Base-by-base conservation (phyloP, 352 stramenopile species). In the Globisporangium apiculatum region DNA sequence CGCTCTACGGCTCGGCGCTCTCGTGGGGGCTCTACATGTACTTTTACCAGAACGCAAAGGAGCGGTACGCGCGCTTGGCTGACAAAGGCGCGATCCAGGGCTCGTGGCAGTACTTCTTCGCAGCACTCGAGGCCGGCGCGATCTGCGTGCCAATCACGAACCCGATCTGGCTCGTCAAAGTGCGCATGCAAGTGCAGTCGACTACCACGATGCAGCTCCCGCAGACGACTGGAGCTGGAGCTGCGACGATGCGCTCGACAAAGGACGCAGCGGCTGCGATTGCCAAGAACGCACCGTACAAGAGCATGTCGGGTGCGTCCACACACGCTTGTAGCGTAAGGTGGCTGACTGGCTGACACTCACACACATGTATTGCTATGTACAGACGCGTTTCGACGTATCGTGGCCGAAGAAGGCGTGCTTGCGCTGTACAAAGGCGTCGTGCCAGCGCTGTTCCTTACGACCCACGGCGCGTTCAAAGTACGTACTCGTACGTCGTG, bases 11-110 rank as follows among this genome's bases (percentile, higher is more conserved):
- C 18, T 97, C 93, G 36, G 90, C 94, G 14, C 69, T 98, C 18
- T 97, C 90, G 15, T 99, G 97, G 97, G 97, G 97, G 11, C 81
- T 98, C 45, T 99, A 99, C 71, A 99, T 99, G 81, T 96, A 96
- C 60, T 83, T 99, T 52, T 99, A 99, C 70, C 96, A 99, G 77
- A 87, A 89, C 51, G 83, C 95, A 12, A 99, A 99, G 70, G 67
- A 77, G 51, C 68, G 83, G 1, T 94, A 91, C 51, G 80, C 76
- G 37, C 78, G 79, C 10, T 78, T 89, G 68, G 75, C 79, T 4
- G 79, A 89, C 46, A 69, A 83, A 51, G 79, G 79, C 10, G 66
- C 76, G 55, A 86, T 89, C 57, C 83, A 88, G 52, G 79, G 79
- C 53, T 90, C 76, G 48, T 89, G 79, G 76, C 79, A 90, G 61